These are phyloP conservation scores for Mollisia scopiformis DNA, from an alignment of 2,329 filamentous ascomycete species.

Conservation along the genomic window DNA sequence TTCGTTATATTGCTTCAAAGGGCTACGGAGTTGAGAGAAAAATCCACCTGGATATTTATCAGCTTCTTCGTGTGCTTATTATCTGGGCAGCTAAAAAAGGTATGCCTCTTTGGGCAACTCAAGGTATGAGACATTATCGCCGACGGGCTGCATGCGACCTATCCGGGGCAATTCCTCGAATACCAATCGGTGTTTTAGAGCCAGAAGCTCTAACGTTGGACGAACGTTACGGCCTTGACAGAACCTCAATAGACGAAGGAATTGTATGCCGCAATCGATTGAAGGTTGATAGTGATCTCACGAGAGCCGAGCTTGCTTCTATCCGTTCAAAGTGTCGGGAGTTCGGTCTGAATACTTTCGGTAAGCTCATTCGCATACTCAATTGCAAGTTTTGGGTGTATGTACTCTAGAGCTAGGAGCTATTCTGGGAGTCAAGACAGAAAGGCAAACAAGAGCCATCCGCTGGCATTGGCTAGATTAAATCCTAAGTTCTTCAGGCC, in stretches of 20 bases:
- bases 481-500: too few relatives aligned
- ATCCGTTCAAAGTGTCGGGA: slow-evolving; percentile 39
- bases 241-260: background rate
- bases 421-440: too few relatives aligned
- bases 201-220: slow-evolving; percentile 55
- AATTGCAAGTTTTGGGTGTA: too few relatives aligned
- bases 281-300: slow-evolving; percentile 5
- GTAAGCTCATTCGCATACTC: too few relatives aligned
- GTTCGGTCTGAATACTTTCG: slow-evolving; percentile 38
- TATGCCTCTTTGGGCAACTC: slow-evolving; percentile 62
- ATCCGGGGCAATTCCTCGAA: slow-evolving; percentile 3
- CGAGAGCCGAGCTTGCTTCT: slow-evolving; percentile 20
- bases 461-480: too few relatives aligned
- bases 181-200: slow-evolving; percentile 47
- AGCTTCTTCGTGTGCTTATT: too few relatives aligned
- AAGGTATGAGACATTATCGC: slow-evolving; percentile 54
- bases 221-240: slow-evolving; percentile 47
- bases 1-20: too few relatives aligned
- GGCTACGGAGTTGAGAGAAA: too few relatives aligned
- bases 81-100: slow-evolving; percentile 48
- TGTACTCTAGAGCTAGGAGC: too few relatives aligned
- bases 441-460: too few relatives aligned
- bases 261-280: slow-evolving; percentile 1
- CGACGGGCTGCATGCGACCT: slow-evolving; percentile 28
- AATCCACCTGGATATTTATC: too few relatives aligned